phyloP scores from a whole-genome alignment of 1,284 basidiomycete species.

The Tylopilus orsonianus region DNA sequence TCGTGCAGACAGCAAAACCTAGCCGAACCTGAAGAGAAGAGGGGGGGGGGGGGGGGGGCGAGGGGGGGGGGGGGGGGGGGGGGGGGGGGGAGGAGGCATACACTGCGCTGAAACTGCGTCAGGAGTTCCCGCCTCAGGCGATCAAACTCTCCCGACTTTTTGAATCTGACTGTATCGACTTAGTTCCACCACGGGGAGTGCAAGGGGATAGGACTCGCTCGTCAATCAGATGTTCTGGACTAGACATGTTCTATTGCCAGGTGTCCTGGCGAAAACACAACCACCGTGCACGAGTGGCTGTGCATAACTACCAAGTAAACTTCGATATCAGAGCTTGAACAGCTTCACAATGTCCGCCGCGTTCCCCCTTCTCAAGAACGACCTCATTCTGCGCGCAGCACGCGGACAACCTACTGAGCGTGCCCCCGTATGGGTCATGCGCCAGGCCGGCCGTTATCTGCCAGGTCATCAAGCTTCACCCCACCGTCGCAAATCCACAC shows the following conservation, averaged over 20 bases:
- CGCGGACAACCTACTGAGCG: conserved; percentile 84
- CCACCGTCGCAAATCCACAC: not conserved
- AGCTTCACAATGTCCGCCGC: conserved; percentile 36
- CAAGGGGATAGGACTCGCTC: conserved; percentile 43
- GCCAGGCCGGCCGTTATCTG: conserved; percentile 94
- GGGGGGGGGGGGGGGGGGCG: too few relatives aligned
- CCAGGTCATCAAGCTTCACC: conserved; percentile 60
- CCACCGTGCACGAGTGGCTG: too few relatives aligned
- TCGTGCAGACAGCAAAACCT: too few relatives aligned
- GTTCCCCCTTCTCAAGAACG: conserved; percentile 85
- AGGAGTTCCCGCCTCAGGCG: conserved; percentile 66
- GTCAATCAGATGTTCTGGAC: conserved; percentile 57
- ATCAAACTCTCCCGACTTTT: conserved; percentile 78
- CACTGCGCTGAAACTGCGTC: conserved; percentile 61
- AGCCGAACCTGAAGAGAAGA: too few relatives aligned
- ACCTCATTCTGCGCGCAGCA: conserved; percentile 88
- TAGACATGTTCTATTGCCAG: conserved; percentile 37
- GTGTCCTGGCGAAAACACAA: too few relatives aligned
- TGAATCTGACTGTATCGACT: conserved; percentile 51
- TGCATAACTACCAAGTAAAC: too few relatives aligned
- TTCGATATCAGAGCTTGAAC: too few relatives aligned
- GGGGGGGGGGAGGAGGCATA: conserved; percentile 41
- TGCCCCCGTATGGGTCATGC: conserved; percentile 99
- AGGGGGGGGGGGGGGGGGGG: too few relatives aligned
- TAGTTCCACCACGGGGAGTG: conserved; percentile 2